Conservation (phyloP, 768 basidiomycete genomes). For the Leccinum barrowsii region DNA sequence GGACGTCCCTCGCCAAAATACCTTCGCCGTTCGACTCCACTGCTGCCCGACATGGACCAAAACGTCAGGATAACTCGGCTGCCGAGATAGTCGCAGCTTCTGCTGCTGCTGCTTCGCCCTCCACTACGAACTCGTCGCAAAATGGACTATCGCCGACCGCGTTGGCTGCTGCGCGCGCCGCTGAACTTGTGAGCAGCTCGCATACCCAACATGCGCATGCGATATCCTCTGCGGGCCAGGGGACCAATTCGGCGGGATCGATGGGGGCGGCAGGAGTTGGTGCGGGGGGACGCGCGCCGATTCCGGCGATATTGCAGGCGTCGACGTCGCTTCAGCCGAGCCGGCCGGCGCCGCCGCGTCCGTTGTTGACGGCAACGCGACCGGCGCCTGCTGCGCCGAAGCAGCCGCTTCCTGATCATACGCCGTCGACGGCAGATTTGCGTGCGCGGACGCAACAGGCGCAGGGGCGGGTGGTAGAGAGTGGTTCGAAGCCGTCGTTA, state of each 20-base stretch:
- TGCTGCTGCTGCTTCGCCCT: not conserved
- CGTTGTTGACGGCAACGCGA: slow-evolving; percentile 52
- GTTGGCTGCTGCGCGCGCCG: slow-evolving; percentile 54
- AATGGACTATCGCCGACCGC: slow-evolving; percentile 41
- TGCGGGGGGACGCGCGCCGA: slow-evolving; percentile 21
- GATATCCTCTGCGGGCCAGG: slow-evolving; percentile 34
- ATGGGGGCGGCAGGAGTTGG: not conserved
- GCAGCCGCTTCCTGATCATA: slow-evolving; percentile 41
- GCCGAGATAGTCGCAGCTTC: slow-evolving; percentile 20
- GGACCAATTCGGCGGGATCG: slow-evolving; percentile 2
- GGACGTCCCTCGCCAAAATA: slow-evolving; percentile 48
- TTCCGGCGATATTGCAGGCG: slow-evolving; percentile 23
- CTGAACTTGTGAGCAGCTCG: slow-evolving; percentile 58
- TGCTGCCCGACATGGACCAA: slow-evolving; percentile 33
- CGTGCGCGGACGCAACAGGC: slow-evolving; percentile 62
- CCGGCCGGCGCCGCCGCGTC: slow-evolving; percentile 68
- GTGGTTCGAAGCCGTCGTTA: slow-evolving; percentile 29
- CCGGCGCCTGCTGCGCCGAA: slow-evolving; percentile 52
- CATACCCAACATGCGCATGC: slow-evolving; percentile 39
- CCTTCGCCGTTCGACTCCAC: slow-evolving; percentile 29
- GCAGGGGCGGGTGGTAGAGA: slow-evolving; percentile 52
- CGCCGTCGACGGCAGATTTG: slow-evolving; percentile 63
- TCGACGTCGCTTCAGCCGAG: slow-evolving; percentile 48
- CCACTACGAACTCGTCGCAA: slow-evolving; percentile 13
- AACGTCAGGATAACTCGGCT: slow-evolving; percentile 48